These are phyloP conservation scores for Yarrowia sp. DNA, from an alignment of 805 yeast species.

Conservation along the genomic window DNA sequence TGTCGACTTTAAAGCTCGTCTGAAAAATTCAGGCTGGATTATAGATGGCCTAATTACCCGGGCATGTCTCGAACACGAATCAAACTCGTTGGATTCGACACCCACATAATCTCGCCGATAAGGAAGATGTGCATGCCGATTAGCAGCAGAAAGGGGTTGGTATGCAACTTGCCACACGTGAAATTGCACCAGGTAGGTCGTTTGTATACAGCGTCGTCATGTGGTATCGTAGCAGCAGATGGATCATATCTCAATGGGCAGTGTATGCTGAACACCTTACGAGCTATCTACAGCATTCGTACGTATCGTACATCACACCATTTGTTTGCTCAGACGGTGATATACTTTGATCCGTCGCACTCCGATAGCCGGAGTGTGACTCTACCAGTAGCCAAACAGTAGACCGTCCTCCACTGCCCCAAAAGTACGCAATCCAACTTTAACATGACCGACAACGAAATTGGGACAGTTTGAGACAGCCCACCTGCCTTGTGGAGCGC, in stretches of 20 bases:
- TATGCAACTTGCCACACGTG: not conserved
- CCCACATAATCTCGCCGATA: conserved; percentile 10
- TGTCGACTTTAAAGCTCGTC: too few relatives aligned
- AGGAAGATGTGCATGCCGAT: conserved; percentile 2
- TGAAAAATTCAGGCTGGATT: not conserved
- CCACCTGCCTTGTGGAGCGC: not conserved
- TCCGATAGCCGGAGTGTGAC: conserved; percentile 4
- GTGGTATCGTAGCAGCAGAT: too few relatives aligned
- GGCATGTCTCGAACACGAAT: not conserved
- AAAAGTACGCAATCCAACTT: conserved; percentile 11
- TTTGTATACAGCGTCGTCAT: too few relatives aligned
- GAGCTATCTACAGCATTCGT: too few relatives aligned
- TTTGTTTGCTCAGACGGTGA: not conserved
- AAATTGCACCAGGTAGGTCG: not conserved
- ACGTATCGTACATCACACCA: too few relatives aligned
- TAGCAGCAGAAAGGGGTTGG: not conserved
- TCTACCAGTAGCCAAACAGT: not conserved
- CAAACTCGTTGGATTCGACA: not conserved
- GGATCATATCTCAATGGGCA: too few relatives aligned
- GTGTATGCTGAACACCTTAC: too few relatives aligned
- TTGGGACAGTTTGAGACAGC: conserved; percentile 9
- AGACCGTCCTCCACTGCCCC: conserved; percentile 7
- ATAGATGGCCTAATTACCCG: not conserved
- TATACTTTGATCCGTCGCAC: not conserved
- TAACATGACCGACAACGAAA: not conserved